Evolutionary conservation across 2,329 filamentous ascomycete species (phyloP).

Genomic region (Malbranchea zuffiana): DNA sequence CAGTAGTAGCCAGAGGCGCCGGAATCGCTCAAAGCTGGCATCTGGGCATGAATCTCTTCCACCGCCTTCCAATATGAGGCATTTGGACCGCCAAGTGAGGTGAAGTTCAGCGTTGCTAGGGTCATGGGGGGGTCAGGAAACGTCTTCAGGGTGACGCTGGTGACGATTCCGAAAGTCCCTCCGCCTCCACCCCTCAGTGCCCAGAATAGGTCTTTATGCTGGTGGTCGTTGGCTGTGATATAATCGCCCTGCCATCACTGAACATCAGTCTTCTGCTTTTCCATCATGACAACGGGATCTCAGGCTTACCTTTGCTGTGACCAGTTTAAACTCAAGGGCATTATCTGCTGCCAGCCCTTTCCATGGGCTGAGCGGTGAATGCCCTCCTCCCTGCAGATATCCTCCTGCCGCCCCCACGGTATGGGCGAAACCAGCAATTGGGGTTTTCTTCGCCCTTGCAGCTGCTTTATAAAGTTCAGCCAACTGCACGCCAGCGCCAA

Average conservation of each 20-base stretch:
- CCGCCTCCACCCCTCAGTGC: slow-evolving; percentile 50
- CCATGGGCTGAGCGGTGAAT: slow-evolving; percentile 42
- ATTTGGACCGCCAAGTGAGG: slow-evolving; percentile 9
- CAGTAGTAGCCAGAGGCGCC: slow-evolving; percentile 14
- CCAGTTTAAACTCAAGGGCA: slow-evolving; percentile 39
- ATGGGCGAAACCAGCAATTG: slow-evolving; percentile 44
- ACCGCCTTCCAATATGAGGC: slow-evolving; percentile 11
- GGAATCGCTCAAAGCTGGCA: slow-evolving; percentile 12
- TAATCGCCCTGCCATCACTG: slow-evolving; percentile 31
- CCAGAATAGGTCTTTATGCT: slow-evolving; percentile 53
- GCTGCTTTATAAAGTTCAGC: slow-evolving; percentile 45
- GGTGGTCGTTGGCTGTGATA: slow-evolving; percentile 37
- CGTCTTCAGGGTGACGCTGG: slow-evolving; percentile 45
- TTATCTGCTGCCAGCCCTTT: slow-evolving; percentile 44
- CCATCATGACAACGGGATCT: slow-evolving; percentile 21
- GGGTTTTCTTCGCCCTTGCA: slow-evolving; percentile 35
- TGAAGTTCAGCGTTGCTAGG: slow-evolving; percentile 10
- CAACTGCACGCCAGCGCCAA: slow-evolving; percentile 45
- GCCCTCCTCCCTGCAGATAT: slow-evolving; percentile 42
- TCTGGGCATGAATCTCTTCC: slow-evolving; percentile 12
- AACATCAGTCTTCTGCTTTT: not conserved
- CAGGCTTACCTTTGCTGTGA: slow-evolving; percentile 34
- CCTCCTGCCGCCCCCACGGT: slow-evolving; percentile 43
- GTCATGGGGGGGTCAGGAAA: slow-evolving; percentile 9
- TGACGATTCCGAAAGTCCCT: slow-evolving; percentile 48